Evolutionary conservation across 768 basidiomycete genomes (phyloP).

Genomic region (Trametes punicea): DNA sequence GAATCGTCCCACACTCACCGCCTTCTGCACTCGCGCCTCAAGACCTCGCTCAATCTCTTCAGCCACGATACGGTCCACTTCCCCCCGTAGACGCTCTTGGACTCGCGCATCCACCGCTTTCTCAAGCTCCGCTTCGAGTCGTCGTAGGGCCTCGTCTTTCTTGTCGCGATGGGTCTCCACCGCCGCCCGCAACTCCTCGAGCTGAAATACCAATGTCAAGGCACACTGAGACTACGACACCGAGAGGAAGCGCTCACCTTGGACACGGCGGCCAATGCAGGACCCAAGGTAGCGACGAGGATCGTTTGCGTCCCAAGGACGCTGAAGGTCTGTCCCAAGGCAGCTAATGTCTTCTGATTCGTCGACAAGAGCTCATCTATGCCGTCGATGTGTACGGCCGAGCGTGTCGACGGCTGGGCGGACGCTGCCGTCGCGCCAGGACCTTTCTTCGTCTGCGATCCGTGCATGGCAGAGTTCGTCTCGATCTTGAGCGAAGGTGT

Average conservation of each 20-base stretch:
- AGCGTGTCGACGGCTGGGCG: background rate
- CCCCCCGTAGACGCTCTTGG: background rate
- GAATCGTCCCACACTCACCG: no score
- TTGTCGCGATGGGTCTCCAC: conserved; percentile 38
- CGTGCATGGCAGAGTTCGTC: background rate
- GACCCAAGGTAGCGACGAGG: conserved; percentile 40
- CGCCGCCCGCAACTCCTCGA: conserved; percentile 36
- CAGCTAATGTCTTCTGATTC: conserved; percentile 42
- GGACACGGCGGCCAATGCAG: conserved; percentile 42
- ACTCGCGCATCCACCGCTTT: background rate
- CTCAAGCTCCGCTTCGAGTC: conserved; percentile 36
- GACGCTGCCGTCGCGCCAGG: background rate
- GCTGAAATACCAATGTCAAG: conserved; percentile 28
- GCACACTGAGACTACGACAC: conserved; percentile 7
- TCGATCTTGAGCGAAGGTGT: background rate
- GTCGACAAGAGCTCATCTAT: conserved; percentile 40
- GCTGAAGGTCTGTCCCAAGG: conserved; percentile 43
- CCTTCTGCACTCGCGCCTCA: background rate
- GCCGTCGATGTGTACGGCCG: background rate
- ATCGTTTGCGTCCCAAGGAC: conserved; percentile 44
- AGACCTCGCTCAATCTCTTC: background rate
- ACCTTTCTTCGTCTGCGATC: background rate
- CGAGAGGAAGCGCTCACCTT: conserved; percentile 34
- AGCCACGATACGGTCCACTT: background rate
- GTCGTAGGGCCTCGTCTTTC: conserved; percentile 35